Percentiles rank a stretch among this genome's conserved stretches.
Evolutionary conservation across 495 filamentous ascomycete species (phyloP).

Genomic region (Aspergillus indologenus): DNA sequence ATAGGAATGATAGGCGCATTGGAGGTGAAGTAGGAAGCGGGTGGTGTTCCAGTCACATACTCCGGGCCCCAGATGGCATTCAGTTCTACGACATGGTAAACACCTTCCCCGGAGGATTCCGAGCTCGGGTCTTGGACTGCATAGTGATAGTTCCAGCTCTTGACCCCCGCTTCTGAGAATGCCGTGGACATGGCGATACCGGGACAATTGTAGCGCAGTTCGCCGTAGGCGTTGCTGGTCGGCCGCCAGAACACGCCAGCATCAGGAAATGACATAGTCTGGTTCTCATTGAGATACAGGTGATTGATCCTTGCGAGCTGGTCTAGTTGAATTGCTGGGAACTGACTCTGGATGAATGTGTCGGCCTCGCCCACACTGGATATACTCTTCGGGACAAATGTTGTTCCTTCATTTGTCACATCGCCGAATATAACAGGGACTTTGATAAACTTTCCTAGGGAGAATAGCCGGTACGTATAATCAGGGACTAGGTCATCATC

Average conservation of each 20-base stretch:
- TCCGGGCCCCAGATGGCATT: constrained; percentile 58
- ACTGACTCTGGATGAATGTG: constrained; percentile 60
- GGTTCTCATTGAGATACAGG: constrained; percentile 52
- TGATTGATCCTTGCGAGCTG: constrained; percentile 56
- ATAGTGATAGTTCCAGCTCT: constrained; percentile 63
- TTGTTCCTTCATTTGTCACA: constrained; percentile 67
- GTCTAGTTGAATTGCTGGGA: constrained; percentile 50
- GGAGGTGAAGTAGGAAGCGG: constrained; percentile 50
- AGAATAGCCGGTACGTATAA: constrained; percentile 57
- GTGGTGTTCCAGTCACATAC: constrained; percentile 39
- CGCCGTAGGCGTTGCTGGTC: constrained; percentile 62
- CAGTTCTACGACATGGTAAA: constrained; percentile 60
- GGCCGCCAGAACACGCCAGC: constrained; percentile 56
- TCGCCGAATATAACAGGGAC: constrained; percentile 70
- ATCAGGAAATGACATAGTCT: constrained; percentile 40
- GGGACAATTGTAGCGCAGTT: constrained; percentile 73
- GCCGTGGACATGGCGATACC: constrained; percentile 53
- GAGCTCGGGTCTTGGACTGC: constrained; percentile 55
- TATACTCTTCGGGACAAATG: constrained; percentile 55
- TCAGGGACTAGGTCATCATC: constrained; percentile 58
- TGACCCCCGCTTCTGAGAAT: constrained; percentile 34
- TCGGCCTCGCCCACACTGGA: constrained; percentile 44
- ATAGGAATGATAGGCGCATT: constrained; percentile 53
- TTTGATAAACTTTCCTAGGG: constrained; percentile 58
- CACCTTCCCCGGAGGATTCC: constrained; percentile 52